phyloP scores from a whole-genome alignment of 768 basidiomycete species.

The Termitomyces eurrhizus region DNA sequence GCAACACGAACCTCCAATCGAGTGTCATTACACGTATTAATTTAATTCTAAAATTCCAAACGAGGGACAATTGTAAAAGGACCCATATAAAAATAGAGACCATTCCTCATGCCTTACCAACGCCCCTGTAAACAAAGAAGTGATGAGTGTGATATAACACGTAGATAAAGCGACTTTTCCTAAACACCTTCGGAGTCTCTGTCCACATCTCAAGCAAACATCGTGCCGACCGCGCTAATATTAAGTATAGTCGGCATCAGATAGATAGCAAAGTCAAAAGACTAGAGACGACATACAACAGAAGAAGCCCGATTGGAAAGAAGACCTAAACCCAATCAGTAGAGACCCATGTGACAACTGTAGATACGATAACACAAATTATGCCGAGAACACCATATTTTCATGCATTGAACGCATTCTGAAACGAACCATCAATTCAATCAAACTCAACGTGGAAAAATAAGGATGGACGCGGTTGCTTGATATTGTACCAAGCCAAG shows the following conservation, averaged over 20 bases:
- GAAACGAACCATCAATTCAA: not conserved
- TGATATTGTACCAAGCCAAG: slow-evolving; percentile 12
- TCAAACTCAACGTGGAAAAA: not conserved
- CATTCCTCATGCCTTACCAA: not conserved
- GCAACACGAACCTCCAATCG: not conserved
- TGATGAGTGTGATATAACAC: not conserved
- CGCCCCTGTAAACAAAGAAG: not conserved
- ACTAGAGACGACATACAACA: slow-evolving; percentile 13
- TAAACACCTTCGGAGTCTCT: not conserved
- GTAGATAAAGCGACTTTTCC: not conserved
- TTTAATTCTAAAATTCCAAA: not conserved
- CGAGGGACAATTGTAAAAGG: not conserved
- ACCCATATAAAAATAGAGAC: not conserved
- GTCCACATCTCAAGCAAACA: slow-evolving; percentile 11
- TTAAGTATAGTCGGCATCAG: not conserved
- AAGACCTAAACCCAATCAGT: slow-evolving; percentile 12
- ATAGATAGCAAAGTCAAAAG: not conserved
- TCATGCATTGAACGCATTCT: slow-evolving; percentile 21
- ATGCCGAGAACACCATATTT: slow-evolving; percentile 22
- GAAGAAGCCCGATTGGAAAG: slow-evolving; percentile 23
- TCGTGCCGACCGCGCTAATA: slow-evolving; percentile 7
- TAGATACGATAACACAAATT: slow-evolving; percentile 21
- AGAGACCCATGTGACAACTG: not conserved
- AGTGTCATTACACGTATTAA: not conserved
- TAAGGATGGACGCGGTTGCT: slow-evolving; percentile 11